A percentile compares a stretch with the other conserved stretches of the same genome.
Conservation (phyloP, 257 asterid genomes). For the Misopates orontium region DNA sequence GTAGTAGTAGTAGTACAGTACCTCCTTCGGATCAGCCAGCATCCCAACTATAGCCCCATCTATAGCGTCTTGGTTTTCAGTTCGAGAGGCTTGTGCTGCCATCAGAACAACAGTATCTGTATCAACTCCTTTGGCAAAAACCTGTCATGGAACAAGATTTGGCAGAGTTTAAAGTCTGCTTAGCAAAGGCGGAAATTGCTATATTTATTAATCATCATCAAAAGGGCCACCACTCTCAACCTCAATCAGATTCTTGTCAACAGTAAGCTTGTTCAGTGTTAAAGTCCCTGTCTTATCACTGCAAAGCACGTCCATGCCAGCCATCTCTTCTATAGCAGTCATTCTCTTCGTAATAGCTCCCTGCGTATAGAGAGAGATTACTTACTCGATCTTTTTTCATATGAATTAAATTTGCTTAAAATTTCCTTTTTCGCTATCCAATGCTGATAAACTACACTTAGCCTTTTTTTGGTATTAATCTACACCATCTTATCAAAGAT, state of each 20-base stretch:
- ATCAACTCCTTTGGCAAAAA: constrained; percentile 84
- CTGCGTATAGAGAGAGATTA: constrained; percentile 31
- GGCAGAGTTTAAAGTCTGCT: background rate
- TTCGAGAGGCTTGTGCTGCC: constrained; percentile 97
- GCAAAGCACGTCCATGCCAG: constrained; percentile 99
- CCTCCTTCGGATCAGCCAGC: constrained; percentile 99
- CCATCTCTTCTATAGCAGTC: constrained; percentile 99
- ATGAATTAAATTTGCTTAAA: too few relatives aligned
- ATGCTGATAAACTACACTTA: too few relatives aligned
- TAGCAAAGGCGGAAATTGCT: too few relatives aligned
- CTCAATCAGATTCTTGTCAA: constrained; percentile 94
- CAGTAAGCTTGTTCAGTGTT: constrained; percentile 92
- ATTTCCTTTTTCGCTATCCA: too few relatives aligned
- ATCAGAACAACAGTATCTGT: constrained; percentile 90
- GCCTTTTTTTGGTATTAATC: too few relatives aligned
- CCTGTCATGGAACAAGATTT: constrained; percentile 46
- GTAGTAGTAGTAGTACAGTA: too few relatives aligned
- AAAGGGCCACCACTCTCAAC: too few relatives aligned
- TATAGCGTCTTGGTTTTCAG: constrained; percentile 96
- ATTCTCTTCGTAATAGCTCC: constrained; percentile 99
- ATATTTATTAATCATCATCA: too few relatives aligned
- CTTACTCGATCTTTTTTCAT: too few relatives aligned
- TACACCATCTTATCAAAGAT: too few relatives aligned
- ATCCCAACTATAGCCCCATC: constrained; percentile 93
- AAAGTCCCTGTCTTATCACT: constrained; percentile 96